Evolutionary conservation across 352 stramenopile species (phyloP), one percentile per base, ranked within the genome.

Genomic region (Globisporangium emineosum): DNA sequence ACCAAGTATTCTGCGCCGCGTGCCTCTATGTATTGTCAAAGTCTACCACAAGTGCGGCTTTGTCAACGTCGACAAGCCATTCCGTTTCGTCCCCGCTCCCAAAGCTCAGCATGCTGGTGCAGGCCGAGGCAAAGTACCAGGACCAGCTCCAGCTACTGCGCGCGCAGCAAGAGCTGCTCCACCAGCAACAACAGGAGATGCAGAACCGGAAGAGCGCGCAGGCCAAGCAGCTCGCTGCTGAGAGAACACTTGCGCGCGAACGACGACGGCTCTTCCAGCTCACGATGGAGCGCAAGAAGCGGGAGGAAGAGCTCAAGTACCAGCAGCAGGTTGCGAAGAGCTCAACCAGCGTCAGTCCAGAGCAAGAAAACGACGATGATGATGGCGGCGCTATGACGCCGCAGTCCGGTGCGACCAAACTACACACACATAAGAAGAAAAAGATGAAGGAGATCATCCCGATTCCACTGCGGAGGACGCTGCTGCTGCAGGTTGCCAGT

Each of bases 121-220:
- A 84, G 57, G 78, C 72, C 2, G 77, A 90, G 51, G 77, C 75
- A 27, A 80, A 81, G 62, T 86, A 79, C 45, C 73, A 86, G 25
- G 70, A 78, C 21, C 81, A 90, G 57, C 59, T 90, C 5, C 56
- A 76, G 50, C 29, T 81, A n/a, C 63, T 90, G 12, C 65, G 72
- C 1, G 60, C 67, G 33, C 77, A 86, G 43, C 77, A 83, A 54
- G 69, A 79, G 33, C 37, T 80, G 27, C 76, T 90, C 5, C 65
- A n/a, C 0, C 72, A 75, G 21, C 81, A 83, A 51, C 73, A 73
- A 29, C 56, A 87, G 30, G 71, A 81, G 51, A 71, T 90, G 0
- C 57, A 73, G 35, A 66, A 64, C 9, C 73, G 68, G 6, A 85
- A 82, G 47, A 66, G 58, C 23, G 50, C 70, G 2, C 70, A 87